A percentile compares a stretch with the other conserved stretches of the same genome.
Evolutionary conservation across 2,329 filamentous ascomycete species (phyloP).

Genomic region (Hypoxylon rubiginosum): DNA sequence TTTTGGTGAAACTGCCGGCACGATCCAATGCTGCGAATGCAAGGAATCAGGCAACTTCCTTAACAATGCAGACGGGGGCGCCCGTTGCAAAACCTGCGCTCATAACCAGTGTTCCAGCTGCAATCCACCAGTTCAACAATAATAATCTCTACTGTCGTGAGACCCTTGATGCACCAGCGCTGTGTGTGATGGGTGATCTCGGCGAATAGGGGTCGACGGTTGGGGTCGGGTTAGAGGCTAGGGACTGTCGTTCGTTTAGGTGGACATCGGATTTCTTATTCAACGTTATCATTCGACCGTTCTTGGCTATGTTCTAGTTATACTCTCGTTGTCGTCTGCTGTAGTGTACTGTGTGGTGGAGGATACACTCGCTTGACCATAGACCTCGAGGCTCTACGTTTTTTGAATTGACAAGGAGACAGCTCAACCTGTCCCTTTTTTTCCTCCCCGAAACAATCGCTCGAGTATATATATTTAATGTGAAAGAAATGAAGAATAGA

Average conservation of each 20-base stretch:
- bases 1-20: neutral
- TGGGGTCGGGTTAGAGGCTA: conserved; percentile 1
- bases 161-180: neutral
- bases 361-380: conserved; percentile 24
- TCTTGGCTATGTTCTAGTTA: neutral
- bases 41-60: conserved; percentile 23
- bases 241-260: conserved; percentile 16
- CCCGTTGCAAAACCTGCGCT: conserved; percentile 29
- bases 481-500: neutral
- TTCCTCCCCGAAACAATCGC: neutral
- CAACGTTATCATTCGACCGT: neutral
- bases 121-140: neutral
- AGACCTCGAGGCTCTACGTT: conserved; percentile 32
- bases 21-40: conserved; percentile 37
- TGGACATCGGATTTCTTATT: conserved; percentile 4
- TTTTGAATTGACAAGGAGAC: conserved; percentile 1
- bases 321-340: neutral
- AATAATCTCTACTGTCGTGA: neutral
- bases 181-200: neutral
- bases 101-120: conserved; percentile 14
- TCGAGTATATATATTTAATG: neutral
- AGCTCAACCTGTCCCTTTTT: conserved; percentile 18
- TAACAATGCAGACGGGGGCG: conserved; percentile 2
- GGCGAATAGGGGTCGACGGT: neutral
- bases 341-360: conserved; percentile 7